Percentiles rank a stretch among this genome's conserved stretches.
phyloP scores from a whole-genome alignment of 371 early-diverging fungal species.

The Lichtheimia ramosa region DNA sequence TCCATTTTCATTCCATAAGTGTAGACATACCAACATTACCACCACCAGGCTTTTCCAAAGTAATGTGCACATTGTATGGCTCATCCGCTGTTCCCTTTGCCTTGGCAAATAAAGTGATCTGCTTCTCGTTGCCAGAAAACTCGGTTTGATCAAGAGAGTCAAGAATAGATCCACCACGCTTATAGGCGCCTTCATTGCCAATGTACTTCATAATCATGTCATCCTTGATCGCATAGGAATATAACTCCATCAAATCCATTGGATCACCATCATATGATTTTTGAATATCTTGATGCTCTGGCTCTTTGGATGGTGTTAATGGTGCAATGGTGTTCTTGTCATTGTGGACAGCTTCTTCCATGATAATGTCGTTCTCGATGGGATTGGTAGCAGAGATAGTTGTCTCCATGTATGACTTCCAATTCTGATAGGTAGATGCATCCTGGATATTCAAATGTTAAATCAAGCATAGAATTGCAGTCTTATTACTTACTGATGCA shows the following conservation, averaged over 20 bases:
- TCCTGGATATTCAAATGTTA: background rate
- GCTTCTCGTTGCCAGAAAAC: slow-evolving; percentile 5
- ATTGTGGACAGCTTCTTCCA: background rate
- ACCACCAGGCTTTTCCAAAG: no score
- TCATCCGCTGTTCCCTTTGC: slow-evolving; percentile 11
- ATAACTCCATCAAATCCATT: background rate
- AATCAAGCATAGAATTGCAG: background rate
- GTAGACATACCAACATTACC: no score
- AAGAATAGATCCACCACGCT: slow-evolving; percentile 14
- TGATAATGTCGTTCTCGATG: background rate
- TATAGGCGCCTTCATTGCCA: slow-evolving; percentile 11
- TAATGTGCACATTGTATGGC: slow-evolving; percentile 7
- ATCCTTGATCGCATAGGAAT: slow-evolving; percentile 1
- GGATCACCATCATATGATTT: background rate
- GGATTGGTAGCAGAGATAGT: background rate
- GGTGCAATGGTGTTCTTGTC: background rate
- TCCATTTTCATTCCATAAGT: no score
- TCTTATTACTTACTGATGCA: slow-evolving; percentile 5
- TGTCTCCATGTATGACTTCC: slow-evolving; percentile 3
- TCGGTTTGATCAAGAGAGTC: slow-evolving; percentile 6
- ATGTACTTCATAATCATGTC: slow-evolving; percentile 12
- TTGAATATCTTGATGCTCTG: background rate
- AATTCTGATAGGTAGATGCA: background rate
- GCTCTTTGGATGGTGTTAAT: background rate
- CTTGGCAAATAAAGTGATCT: slow-evolving; percentile 5